These are phyloP conservation scores for Talaromyces stipitatus DNA, from an alignment of 495 filamentous ascomycete genomes.

Conservation along the genomic window DNA sequence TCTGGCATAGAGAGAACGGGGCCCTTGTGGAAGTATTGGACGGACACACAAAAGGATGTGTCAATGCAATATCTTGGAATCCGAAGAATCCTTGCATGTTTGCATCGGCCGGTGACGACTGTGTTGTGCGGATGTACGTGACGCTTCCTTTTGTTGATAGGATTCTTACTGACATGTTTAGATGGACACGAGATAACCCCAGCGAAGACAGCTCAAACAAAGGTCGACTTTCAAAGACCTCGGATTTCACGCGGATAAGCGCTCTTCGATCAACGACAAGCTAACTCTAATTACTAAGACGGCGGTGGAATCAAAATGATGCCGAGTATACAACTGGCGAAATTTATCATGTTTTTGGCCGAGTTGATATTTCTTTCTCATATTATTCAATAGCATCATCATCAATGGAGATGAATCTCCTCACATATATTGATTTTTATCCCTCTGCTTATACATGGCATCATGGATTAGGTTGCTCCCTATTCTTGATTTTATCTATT, in stretches of 20 bases:
- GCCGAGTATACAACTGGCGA: neutral
- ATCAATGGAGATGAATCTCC: neutral
- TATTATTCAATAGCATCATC: neutral
- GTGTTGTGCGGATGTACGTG: slow-evolving; percentile 75
- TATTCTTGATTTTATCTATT: neutral
- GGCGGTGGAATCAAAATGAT: neutral
- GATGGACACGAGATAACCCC: slow-evolving; percentile 35
- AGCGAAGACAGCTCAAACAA: slow-evolving; percentile 17
- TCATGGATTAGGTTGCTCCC: neutral
- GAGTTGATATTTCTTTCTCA: neutral
- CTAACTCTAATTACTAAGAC: neutral
- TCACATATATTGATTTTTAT: neutral
- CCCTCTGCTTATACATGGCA: neutral
- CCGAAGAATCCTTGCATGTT: slow-evolving; percentile 76
- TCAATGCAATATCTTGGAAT: slow-evolving; percentile 92
- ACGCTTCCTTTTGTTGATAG: slow-evolving; percentile 5
- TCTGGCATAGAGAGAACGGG: slow-evolving; percentile 85
- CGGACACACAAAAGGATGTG: slow-evolving; percentile 65
- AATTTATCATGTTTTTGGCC: neutral
- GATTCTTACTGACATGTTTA: slow-evolving; percentile 18
- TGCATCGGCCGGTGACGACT: slow-evolving; percentile 86
- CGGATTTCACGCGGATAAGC: slow-evolving; percentile 27
- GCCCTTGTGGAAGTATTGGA: slow-evolving; percentile 65
- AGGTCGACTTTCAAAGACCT: slow-evolving; percentile 5
- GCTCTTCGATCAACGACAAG: slow-evolving; percentile 36